These are phyloP conservation scores for Salix purpurea DNA, from an alignment of 345 rosid genomes.

Conservation along the genomic window DNA sequence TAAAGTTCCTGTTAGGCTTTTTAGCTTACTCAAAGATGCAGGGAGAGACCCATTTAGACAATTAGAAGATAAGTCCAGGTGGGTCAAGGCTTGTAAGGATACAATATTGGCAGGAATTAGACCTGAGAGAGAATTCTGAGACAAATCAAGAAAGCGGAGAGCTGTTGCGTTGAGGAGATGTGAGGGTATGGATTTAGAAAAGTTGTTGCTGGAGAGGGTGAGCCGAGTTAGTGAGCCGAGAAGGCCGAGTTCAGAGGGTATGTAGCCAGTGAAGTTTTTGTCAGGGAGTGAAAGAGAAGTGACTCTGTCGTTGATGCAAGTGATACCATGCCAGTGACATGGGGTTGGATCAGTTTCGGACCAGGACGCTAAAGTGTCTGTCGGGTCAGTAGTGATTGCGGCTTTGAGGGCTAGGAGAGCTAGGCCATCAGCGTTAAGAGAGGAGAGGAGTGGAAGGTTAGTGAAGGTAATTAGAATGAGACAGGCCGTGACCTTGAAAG, in stretches of 20 bases:
- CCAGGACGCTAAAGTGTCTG: constrained; percentile 57
- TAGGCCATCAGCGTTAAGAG: constrained; percentile 71
- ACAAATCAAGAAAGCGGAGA: constrained; percentile 60
- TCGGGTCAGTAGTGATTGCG: constrained; percentile 63
- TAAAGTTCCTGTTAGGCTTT: constrained; percentile 59
- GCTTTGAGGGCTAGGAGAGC: constrained; percentile 86
- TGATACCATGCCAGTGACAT: constrained; percentile 75
- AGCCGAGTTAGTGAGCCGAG: constrained; percentile 60
- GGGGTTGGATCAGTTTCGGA: constrained; percentile 68
- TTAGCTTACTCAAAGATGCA: constrained; percentile 48
- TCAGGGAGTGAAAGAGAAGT: constrained; percentile 54
- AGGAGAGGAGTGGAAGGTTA: constrained; percentile 18
- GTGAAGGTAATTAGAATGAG: constrained; percentile 10
- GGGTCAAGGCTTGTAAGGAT: constrained; percentile 44
- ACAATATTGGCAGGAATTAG: constrained; percentile 50
- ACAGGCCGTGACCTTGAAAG: constrained; percentile 9
- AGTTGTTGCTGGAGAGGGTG: constrained; percentile 57
- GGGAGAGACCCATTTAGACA: constrained; percentile 70
- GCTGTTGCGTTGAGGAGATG: constrained; percentile 53
- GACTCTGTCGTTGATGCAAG: constrained; percentile 58
- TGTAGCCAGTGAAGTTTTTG: constrained; percentile 57
- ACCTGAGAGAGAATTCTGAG: constrained; percentile 68
- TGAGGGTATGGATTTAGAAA: constrained; percentile 56
- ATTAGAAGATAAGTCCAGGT: constrained; percentile 72
- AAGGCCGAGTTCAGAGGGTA: constrained; percentile 84